Conservation (phyloP, 1,139 yeast species). For the Nakaseomyces uthaithaninus region DNA sequence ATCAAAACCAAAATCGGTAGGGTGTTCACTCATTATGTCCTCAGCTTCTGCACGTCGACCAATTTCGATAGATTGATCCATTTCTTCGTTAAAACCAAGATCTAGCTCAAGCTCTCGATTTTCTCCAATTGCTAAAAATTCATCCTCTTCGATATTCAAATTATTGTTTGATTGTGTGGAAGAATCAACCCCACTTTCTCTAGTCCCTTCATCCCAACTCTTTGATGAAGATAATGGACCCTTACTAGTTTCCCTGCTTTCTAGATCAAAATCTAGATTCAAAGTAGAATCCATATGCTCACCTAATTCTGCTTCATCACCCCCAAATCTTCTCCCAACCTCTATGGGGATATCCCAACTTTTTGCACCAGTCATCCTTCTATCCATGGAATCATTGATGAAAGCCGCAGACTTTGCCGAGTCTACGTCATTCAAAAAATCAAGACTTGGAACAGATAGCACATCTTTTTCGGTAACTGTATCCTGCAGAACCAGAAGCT, state of each 20-base stretch:
- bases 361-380: conserved; percentile 29
- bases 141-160: conserved; percentile 13
- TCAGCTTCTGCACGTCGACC: conserved; percentile 15
- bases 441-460: conserved; percentile 54
- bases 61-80: conserved; percentile 48
- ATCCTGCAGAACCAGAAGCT: conserved; percentile 58
- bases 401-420: background rate
- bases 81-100: conserved; percentile 12
- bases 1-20: conserved; percentile 31
- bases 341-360: conserved; percentile 32
- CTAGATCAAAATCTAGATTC: conserved; percentile 30
- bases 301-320: conserved; percentile 36
- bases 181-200: conserved; percentile 35
- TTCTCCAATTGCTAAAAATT: conserved; percentile 16
- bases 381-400: conserved; percentile 20
- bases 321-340: conserved; percentile 27
- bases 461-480: conserved; percentile 74
- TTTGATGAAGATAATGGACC: conserved; percentile 12
- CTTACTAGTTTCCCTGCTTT: conserved; percentile 13
- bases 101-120: conserved; percentile 13
- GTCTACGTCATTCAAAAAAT: conserved; percentile 32
- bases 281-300: conserved; percentile 22
- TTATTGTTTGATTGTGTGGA: conserved; percentile 9
- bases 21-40: conserved; percentile 10
- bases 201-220: conserved; percentile 55